phyloP scores from a whole-genome alignment of 2,329 filamentous ascomycete genomes.

The Dendryphion nanum region DNA sequence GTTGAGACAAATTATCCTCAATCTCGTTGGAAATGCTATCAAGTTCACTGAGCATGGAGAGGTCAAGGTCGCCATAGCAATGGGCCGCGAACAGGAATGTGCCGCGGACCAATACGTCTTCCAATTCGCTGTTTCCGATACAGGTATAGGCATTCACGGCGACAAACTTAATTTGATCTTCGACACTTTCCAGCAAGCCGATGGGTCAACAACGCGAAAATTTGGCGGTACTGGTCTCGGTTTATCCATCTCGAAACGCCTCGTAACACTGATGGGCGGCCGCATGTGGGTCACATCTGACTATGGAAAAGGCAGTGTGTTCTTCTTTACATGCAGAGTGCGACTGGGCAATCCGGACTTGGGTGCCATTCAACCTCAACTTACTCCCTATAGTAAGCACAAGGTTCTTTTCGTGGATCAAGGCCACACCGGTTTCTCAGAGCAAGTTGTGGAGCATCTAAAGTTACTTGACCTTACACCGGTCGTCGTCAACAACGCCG shows the following conservation, averaged over 20 bases:
- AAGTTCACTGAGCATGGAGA: constrained; percentile 98
- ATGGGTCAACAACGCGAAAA: constrained; percentile 92
- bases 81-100: constrained; percentile 63
- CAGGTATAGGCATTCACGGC: constrained; percentile 91
- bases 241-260: constrained; percentile 88
- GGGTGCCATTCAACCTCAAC: constrained; percentile 73
- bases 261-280: constrained; percentile 95
- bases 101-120: constrained; percentile 80
- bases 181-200: constrained; percentile 97
- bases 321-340: constrained; percentile 94
- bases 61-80: constrained; percentile 88
- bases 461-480: constrained; percentile 76
- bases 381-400: constrained; percentile 88
- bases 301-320: constrained; percentile 86
- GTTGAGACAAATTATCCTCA: constrained; percentile 92
- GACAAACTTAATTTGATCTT: constrained; percentile 98
- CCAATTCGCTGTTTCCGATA: constrained; percentile 94
- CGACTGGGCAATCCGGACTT: constrained; percentile 79
- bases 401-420: constrained; percentile 95
- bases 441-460: constrained; percentile 77
- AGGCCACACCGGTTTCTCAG: constrained; percentile 72
- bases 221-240: constrained; percentile 94
- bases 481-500: constrained; percentile 76
- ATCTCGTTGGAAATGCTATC: constrained; percentile 96
- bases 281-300: constrained; percentile 95